Base-by-base conservation (phyloP, 176 grass and related monocot species). In the Pharus latifolius region DNA sequence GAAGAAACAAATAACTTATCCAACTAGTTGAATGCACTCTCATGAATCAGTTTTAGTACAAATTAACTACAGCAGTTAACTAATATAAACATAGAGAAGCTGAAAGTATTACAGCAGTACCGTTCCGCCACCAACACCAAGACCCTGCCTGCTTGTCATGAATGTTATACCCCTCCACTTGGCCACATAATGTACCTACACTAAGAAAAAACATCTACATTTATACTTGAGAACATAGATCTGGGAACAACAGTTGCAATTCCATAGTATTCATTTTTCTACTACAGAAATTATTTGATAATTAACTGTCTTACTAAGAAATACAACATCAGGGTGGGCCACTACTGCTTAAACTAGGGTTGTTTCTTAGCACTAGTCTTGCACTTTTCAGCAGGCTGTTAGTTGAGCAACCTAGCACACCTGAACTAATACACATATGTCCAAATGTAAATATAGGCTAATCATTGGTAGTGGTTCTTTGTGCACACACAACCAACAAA, bases 101-200 rank as follows among this genome's bases (percentile, higher is more conserved):
- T 56, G 14, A 57, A 77, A 29, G 49, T 71, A 13, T 24, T 26
- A 63, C 18, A 79, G 74, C 18, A 80, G 59, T 92, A 99, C 87
- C 60, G 95, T 81, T 86, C 95, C 95, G 76, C 95, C 90, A 49
- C 78, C 82, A 63, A 99, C 87, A 79, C 95, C 87, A 0, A 94
- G 58, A 74, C 95, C 95, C 84, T 99, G 95, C 63, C 95, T 86
- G 49, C 90, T 94, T 49, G 95, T 99, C 95, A 99, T 99, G 79
- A 99, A 94, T 24, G 95, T 99, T 80, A 99, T 78, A 35, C 95
- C 95, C 60, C 81, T 99, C 95, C 95, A 99, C 76, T 94, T 94
- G 75, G 95, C 90, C 46, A 99, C 95, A 56, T 99, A 99, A 71
- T 99, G 95, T 78, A 99, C 72, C 95, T 99, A 87, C 32, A 86